Evolutionary conservation across 805 yeast species (phyloP), one percentile per base, ranked within the genome.

Genomic region (Starmerella bombicola): DNA sequence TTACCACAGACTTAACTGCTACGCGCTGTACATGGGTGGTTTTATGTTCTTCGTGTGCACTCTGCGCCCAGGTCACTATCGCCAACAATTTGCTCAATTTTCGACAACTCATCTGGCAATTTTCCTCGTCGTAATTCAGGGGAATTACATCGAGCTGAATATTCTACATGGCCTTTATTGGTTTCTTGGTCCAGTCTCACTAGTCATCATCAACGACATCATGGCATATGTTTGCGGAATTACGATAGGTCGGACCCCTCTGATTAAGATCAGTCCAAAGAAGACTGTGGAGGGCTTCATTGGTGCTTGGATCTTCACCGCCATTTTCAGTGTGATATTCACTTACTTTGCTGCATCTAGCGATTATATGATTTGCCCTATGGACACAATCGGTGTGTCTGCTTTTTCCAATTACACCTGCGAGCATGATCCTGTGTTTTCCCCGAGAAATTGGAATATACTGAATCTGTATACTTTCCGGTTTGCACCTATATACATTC

Each of bases 161-260:
- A 80, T 88, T 42, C 69, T 86, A 53, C 80, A 76, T 50, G 98
- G 98, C 12, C 66, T 91, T 58, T 79, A 85, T 56, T 91, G 98
- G 98, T 83, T 91, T 62, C 65, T 91, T 45, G 68, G 91, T 38
- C 98, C 98, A 5, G 85, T 83, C 46, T 78, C 91, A 2, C 68
- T 88, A 55, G 98, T 91, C 37, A 83, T 91, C 51, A 80, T 83
- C 41, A 91, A 91, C 59, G 98, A 91, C 59, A 85, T 88, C 40
- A 86, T 84, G 69, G 98, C 98, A 20, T 91, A 91, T 59, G 67
- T 91, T 36, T 91, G 97, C 64, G 98, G 98, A 34, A 91, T 91
- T 50, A 82, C 97, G 2, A 84, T 91, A 64, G 98, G 98, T 41
- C 74, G 70, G 48, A 88, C 96, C 29, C 95, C 83, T 56, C 73